Base-by-base conservation (phyloP, 2,329 filamentous ascomycete species). In the Coniochaeta sp. region DNA sequence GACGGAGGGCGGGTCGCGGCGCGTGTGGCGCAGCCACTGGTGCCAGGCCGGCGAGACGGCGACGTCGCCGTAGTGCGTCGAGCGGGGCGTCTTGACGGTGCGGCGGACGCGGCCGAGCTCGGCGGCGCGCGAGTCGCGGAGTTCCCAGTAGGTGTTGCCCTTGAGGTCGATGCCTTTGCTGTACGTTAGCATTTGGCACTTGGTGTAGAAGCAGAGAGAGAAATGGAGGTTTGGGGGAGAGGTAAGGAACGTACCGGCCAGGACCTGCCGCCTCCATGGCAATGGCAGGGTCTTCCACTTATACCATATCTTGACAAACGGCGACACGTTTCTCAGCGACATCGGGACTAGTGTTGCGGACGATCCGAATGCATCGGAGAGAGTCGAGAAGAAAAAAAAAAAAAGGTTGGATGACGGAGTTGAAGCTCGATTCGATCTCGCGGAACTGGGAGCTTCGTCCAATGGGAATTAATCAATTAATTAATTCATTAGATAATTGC, bases 101-200 rank as follows among this genome's bases (percentile, higher is more conserved):
- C 85, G 82, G 34, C 85, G 82, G 79, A 81, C 83, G 64, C 82
- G 81, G 36, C 69, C 65, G 54, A 71, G 61, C 56, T 76, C 72
- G 38, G 71, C 67, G 61, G 66, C 73, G 59, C 78, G 76, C 7
- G 73, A 66, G 64, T 86, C 80, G 61, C 79, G 79, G 73, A 89
- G 88, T 67, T 88, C 84, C 85, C 86, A 89, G 75, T 82, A 89
- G 4, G 86, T 88, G 74, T 89, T 88, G 59, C 85, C 85, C 26
- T 83, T 69, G 61, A 88, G 83, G 69, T 89, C 86, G 66, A 81
- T 77, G 64, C 86, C 86, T 88, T 63, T 24, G 32, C 19, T 34
- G 24, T 58, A 26, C 22, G 24, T 44, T 28, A 55, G 60, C 57
- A 7, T 30, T 19, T 52, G 22, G 28, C 56, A 42, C 36, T n/a